A percentile compares a stretch with the other conserved stretches of the same genome.
These are phyloP conservation scores for Aspergillus oerlinghausenensis DNA, from an alignment of 2,329 filamentous ascomycete genomes.

Conservation along the genomic window DNA sequence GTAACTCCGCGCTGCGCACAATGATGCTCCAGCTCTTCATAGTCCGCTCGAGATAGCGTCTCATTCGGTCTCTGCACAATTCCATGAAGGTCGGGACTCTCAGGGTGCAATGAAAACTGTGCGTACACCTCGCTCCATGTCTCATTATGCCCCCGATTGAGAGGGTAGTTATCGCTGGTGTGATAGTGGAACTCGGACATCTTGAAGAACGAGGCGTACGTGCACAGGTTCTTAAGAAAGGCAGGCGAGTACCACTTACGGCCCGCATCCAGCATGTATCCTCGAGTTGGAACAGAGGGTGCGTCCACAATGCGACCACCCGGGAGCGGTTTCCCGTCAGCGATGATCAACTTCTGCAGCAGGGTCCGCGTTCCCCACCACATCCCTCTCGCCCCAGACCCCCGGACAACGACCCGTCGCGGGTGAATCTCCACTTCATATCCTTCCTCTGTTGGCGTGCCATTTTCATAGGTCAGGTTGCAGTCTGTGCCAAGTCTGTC, in stretches of 20 bases:
- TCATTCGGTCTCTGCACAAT: constrained; percentile 52
- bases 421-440: constrained; percentile 43
- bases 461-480: constrained; percentile 45
- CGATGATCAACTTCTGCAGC: constrained; percentile 47
- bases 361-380: constrained; percentile 58
- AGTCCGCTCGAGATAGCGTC: constrained; percentile 49
- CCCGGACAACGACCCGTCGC: constrained; percentile 42
- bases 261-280: constrained; percentile 51
- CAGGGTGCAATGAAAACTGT: constrained; percentile 52
- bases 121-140: constrained; percentile 50
- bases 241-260: constrained; percentile 54
- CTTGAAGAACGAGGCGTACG: constrained; percentile 59
- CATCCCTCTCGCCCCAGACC: constrained; percentile 51
- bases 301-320: constrained; percentile 45
- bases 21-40: constrained; percentile 49
- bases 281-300: constrained; percentile 49
- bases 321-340: constrained; percentile 31
- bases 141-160: constrained; percentile 46
- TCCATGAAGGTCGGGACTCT: constrained; percentile 44
- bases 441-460: constrained; percentile 45
- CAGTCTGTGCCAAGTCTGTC: constrained; percentile 19
- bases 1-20: constrained; percentile 55
- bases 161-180: constrained; percentile 54
- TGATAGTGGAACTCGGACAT: constrained; percentile 58
- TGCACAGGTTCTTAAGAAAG: constrained; percentile 55